phyloP scores from a whole-genome alignment of 441 rosid species.

The Heliophila coronopifolia region DNA sequence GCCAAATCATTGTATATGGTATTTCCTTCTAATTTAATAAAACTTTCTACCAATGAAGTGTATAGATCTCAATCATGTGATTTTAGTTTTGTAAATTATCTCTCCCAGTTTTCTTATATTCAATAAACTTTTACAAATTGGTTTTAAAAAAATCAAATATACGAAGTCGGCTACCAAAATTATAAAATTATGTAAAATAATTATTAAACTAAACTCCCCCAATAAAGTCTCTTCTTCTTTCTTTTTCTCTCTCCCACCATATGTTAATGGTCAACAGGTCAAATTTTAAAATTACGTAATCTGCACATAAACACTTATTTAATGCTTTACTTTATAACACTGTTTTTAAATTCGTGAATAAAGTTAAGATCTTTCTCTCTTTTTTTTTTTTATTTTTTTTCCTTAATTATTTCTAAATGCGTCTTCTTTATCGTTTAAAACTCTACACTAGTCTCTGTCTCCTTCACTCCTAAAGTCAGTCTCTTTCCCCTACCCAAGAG shows the following conservation, averaged over 20 bases:
- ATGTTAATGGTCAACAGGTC: conserved; percentile 13
- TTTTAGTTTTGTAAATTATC: too few relatives aligned
- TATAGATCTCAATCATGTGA: too few relatives aligned
- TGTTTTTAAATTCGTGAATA: conserved; percentile 24
- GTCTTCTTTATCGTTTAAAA: conserved; percentile 33
- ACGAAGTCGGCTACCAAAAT: neutral
- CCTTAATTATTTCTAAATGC: conserved; percentile 8
- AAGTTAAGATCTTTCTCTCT: too few relatives aligned
- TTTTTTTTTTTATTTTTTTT: neutral
- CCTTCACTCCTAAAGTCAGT: conserved; percentile 25
- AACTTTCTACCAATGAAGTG: too few relatives aligned
- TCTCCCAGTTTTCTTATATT: too few relatives aligned
- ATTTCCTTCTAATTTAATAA: too few relatives aligned
- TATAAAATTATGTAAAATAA: too few relatives aligned
- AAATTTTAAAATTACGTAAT: neutral
- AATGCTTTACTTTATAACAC: neutral
- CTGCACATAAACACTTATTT: neutral
- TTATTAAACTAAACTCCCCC: neutral
- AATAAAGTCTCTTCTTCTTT: neutral
- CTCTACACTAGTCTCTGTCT: conserved; percentile 37
- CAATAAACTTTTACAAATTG: too few relatives aligned
- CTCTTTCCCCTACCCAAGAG: conserved; percentile 26
- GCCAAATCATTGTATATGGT: too few relatives aligned
- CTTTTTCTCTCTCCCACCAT: neutral
- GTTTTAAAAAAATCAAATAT: too few relatives aligned